Evolutionary conservation across 306 rosid species (phyloP).

Genomic region (Trifolium subterraneum): DNA sequence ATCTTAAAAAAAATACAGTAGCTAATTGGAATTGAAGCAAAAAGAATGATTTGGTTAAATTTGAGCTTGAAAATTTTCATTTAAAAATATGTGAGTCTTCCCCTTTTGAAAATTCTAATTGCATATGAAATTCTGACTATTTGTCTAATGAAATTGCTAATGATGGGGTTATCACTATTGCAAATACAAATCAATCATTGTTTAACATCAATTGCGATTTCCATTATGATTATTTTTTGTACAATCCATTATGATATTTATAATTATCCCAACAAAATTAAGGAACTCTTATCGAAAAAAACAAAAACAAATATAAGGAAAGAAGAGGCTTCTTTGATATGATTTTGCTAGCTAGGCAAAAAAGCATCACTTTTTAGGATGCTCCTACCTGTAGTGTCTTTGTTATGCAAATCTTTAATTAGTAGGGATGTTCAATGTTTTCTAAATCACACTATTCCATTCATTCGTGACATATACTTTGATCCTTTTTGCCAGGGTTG

Average conservation of each 20-base stretch:
- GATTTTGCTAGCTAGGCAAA: conserved; percentile 45
- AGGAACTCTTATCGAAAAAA: not conserved
- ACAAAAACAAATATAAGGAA: conserved; percentile 14
- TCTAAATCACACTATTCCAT: conserved; percentile 21
- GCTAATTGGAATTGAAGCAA: conserved; percentile 1
- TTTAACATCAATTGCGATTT: conserved; percentile 12
- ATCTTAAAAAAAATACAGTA: not conserved
- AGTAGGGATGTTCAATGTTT: conserved; percentile 8
- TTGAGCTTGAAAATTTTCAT: too few species aligned
- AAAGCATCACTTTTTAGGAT: conserved; percentile 45
- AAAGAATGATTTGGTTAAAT: not conserved
- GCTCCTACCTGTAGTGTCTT: conserved; percentile 36
- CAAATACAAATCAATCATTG: conserved; percentile 29
- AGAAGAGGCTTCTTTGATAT: conserved; percentile 28
- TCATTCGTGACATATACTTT: not conserved
- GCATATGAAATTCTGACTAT: conserved; percentile 8
- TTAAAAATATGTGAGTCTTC: too few species aligned
- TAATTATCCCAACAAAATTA: conserved; percentile 22
- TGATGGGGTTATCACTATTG: conserved; percentile 39
- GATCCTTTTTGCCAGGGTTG: not conserved
- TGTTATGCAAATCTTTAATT: conserved; percentile 38
- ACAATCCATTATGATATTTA: conserved; percentile 23
- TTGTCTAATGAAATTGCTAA: conserved; percentile 39
- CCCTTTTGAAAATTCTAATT: too few species aligned
- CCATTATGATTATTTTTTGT: conserved; percentile 15